A percentile compares a stretch with the other conserved stretches of the same genome.
Conservation (phyloP, 768 basidiomycete genomes). For the Amanita pallidorosea region DNA sequence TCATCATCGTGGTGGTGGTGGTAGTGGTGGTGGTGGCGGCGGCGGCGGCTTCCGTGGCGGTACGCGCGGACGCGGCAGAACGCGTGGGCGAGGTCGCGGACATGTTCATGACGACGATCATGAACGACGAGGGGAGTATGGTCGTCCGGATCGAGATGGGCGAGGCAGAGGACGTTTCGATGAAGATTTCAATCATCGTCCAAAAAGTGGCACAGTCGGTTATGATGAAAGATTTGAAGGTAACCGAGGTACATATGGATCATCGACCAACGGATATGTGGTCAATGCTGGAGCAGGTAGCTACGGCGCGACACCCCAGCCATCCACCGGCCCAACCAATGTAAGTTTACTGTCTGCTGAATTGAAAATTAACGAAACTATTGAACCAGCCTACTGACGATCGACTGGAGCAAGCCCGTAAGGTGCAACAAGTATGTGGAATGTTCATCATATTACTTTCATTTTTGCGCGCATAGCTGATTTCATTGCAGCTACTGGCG, state of each 20-base stretch:
- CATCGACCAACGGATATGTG: constrained; percentile 19
- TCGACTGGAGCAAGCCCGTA: constrained; percentile 79
- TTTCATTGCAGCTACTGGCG: constrained; percentile 42
- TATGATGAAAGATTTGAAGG: constrained; percentile 33
- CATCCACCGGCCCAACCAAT: constrained; percentile 12
- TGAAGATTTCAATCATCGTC: constrained; percentile 27
- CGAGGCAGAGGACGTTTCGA: constrained; percentile 30
- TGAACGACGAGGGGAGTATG: constrained; percentile 37
- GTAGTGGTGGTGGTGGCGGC: constrained; percentile 7
- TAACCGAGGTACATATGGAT: constrained; percentile 24
- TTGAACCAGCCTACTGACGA: constrained; percentile 49
- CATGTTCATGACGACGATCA: constrained; percentile 31
- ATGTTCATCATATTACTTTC: not conserved
- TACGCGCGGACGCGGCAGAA: constrained; percentile 20
- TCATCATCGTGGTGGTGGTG: constrained; percentile 2
- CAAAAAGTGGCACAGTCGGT: constrained; percentile 10
- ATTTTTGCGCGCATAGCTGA: not conserved
- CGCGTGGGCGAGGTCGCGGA: constrained; percentile 21
- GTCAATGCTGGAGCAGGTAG: constrained; percentile 12
- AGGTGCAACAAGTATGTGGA: constrained; percentile 59
- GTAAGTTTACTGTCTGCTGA: constrained; percentile 10
- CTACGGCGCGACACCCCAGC: constrained; percentile 19
- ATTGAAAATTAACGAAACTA: not conserved
- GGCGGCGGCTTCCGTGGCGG: constrained; percentile 16
- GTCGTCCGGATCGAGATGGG: constrained; percentile 36